Conservation (phyloP, 2,329 filamentous ascomycete genomes). For the Pestalotiopsis sp. region DNA sequence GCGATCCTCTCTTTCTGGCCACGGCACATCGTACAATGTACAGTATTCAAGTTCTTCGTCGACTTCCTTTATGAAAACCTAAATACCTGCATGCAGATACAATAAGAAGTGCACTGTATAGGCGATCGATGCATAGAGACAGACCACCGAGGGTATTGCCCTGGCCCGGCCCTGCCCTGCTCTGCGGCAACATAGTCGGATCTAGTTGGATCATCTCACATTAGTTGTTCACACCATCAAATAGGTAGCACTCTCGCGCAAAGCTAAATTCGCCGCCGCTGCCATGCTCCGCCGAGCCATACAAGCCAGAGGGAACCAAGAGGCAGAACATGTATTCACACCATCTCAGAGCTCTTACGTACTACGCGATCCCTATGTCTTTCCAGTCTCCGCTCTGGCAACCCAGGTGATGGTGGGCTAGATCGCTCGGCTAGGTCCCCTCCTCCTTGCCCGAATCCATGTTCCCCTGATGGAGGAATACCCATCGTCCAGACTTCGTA, state of each 20-base stretch:
- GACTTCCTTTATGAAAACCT: background rate
- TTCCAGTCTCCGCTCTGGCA: background rate
- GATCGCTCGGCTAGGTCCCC: background rate
- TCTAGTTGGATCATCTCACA: background rate
- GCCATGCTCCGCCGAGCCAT: background rate
- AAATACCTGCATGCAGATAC: background rate
- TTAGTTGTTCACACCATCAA: background rate
- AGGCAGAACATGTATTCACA: background rate
- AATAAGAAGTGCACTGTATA: too few species aligned
- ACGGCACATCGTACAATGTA: background rate
- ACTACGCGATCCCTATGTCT: slow-evolving; percentile 3
- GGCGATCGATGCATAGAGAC: too few species aligned
- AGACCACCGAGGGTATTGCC: too few species aligned
- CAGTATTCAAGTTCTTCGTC: background rate
- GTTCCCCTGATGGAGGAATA: background rate
- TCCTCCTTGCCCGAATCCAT: background rate
- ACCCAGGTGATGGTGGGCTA: background rate
- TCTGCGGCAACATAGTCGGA: background rate
- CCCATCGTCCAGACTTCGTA: background rate
- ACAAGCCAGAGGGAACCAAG: background rate
- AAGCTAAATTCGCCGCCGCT: background rate
- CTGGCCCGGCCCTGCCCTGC: background rate
- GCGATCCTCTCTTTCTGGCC: background rate
- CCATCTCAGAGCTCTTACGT: slow-evolving; percentile 8
- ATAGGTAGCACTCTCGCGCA: background rate